Conservation (phyloP, 768 basidiomycete genomes). For the Amanita pallidorosea region DNA sequence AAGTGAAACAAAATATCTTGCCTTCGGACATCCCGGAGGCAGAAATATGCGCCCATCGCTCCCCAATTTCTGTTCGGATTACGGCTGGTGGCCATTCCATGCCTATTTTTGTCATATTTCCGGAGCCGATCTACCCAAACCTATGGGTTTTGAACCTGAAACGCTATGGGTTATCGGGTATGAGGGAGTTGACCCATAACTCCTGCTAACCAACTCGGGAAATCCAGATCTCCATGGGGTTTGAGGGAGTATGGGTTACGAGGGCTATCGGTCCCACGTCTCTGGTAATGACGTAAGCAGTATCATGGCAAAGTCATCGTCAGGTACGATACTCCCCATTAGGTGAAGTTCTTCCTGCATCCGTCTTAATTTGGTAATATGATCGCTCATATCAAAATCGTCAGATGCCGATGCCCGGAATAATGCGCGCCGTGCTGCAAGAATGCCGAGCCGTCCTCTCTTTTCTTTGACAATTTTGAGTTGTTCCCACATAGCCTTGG, state of each 20-base stretch:
- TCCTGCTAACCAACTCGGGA: slow-evolving; percentile 1
- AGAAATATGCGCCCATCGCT: background rate
- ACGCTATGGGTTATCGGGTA: slow-evolving; percentile 9
- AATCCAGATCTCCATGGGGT: slow-evolving; percentile 1
- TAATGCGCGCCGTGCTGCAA: too few relatives aligned
- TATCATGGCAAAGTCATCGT: too few relatives aligned
- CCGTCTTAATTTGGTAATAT: too few relatives aligned
- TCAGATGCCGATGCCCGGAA: too few relatives aligned
- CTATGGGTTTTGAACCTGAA: slow-evolving; percentile 9
- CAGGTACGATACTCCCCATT: too few relatives aligned
- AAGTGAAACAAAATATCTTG: background rate
- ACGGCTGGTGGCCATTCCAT: background rate
- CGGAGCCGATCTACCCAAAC: background rate
- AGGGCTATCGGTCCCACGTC: slow-evolving; percentile 6
- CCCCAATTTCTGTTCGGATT: slow-evolving; percentile 2
- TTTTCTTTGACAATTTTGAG: too few relatives aligned
- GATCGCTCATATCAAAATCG: too few relatives aligned
- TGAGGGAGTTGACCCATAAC: slow-evolving; percentile 3
- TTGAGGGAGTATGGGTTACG: slow-evolving; percentile 3
- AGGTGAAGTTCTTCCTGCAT: too few relatives aligned
- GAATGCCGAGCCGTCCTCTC: too few relatives aligned
- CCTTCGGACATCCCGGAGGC: background rate
- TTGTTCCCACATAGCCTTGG: too few relatives aligned
- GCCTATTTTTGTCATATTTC: background rate
- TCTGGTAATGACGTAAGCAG: too few relatives aligned